Evolutionary conservation across 2,329 filamentous ascomycete species (phyloP).

Genomic region (Diaporthe ilicicola): DNA sequence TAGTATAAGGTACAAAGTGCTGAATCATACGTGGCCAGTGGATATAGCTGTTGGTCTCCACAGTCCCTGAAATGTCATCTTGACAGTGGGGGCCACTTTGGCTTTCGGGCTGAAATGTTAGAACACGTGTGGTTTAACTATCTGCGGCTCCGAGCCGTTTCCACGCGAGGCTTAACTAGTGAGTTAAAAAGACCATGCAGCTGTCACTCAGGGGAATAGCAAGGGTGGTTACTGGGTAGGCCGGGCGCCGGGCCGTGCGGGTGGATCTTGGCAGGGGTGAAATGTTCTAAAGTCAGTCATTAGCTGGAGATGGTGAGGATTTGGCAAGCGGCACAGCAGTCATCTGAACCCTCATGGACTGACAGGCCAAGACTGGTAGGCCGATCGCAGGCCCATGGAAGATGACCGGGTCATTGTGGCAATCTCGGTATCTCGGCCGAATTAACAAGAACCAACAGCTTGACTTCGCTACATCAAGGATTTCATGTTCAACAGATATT

Average conservation of each 20-base stretch:
- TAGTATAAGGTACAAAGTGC: not conserved
- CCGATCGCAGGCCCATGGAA: not conserved
- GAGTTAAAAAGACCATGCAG: not conserved
- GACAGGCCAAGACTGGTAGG: too few relatives aligned
- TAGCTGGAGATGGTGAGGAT: slow-evolving; percentile 1
- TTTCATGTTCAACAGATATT: not conserved
- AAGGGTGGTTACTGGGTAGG: not conserved
- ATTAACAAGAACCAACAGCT: not conserved
- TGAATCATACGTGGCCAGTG: not conserved
- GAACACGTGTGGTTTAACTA: not conserved
- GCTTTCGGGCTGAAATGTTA: not conserved
- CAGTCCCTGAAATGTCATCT: not conserved
- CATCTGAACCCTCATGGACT: not conserved
- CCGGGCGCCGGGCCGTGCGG: not conserved
- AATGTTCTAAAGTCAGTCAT: not conserved
- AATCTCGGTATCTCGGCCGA: not conserved
- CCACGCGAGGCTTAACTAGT: not conserved
- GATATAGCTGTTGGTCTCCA: not conserved
- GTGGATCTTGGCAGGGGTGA: not conserved
- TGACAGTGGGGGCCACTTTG: not conserved
- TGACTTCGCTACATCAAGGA: not conserved
- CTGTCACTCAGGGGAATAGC: not conserved
- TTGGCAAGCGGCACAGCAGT: slow-evolving; percentile 4
- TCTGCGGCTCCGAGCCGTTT: not conserved
- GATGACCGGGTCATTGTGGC: not conserved